A percentile compares a stretch with the other conserved stretches of the same genome.
Conservation (phyloP, 2,329 filamentous ascomycete species). For the Pseudogymnoascus sp. region DNA sequence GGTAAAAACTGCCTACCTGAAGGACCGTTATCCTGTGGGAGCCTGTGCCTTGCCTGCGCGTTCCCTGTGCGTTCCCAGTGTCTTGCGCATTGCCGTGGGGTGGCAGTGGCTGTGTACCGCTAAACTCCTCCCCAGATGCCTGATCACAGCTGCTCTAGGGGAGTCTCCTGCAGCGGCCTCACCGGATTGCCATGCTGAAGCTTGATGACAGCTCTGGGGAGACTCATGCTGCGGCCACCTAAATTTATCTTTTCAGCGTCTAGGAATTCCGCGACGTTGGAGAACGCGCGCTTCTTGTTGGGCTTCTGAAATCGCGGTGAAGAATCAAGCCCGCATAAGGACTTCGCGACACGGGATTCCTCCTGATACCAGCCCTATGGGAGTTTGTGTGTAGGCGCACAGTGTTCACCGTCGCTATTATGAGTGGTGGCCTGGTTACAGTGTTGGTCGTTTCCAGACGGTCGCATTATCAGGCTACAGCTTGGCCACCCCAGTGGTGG, state of each 20-base stretch:
- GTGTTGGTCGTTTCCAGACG: neutral
- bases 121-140: neutral
- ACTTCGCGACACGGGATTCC: neutral
- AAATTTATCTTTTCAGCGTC: neutral
- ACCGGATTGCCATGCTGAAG: too few species aligned
- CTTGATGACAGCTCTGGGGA: neutral
- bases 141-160: neutral
- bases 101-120: constrained; percentile 4
- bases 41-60: neutral
- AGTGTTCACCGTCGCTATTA: neutral
- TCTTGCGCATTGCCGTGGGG: neutral
- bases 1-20: neutral
- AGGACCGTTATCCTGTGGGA: neutral
- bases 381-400: neutral
- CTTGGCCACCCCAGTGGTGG: neutral
- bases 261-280: neutral
- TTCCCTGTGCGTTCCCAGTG: neutral
- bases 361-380: neutral
- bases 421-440: neutral
- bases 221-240: neutral
- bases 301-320: neutral
- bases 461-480: neutral
- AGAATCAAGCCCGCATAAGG: neutral
- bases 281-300: neutral
- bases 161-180: too few species aligned